Base-by-base conservation (phyloP, 1,139 yeast species). In the Hyphopichia pseudoburtonii region DNA sequence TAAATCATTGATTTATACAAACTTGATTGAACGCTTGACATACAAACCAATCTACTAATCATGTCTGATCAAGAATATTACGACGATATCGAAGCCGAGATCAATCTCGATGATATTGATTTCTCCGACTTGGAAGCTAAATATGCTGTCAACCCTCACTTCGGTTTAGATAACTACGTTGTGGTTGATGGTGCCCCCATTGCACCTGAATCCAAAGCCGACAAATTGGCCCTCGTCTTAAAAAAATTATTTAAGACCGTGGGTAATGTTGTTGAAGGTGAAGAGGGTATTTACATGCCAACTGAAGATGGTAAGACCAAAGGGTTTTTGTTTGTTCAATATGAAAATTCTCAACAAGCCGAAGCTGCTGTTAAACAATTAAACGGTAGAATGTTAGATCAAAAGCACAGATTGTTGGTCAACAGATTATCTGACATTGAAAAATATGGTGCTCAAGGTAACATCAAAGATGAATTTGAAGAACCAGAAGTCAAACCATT, bases 121-220 rank as follows among this genome's bases (percentile, higher is more conserved):
- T 88, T 86, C 68, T 70, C 89, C 43, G 98, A 90, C 61, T 75
- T 90, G 55, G 97, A 90, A 62, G 82, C 77, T 44, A 73, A 86
- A 64, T 89, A 76, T 61, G 67, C 79, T 26, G 82, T 86, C 39
- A 73, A 76, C 40, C 64, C 69, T 32, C 81, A 79, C 45, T 67
- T 76, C 46, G 80, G 83, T 28, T 73, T 87, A 41, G 96, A 88
- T 55, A 79, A 78, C 54, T 90, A 81, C 57, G 80, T 92, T 41
- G 87, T 92, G 21, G 85, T 89, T 36, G 97, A 89, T 60, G 98
- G 98, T 33, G 92, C 96, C 5, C 99, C 99, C 47, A 73, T 88
- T 46, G 95, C 96, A 17, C 96, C 97, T 39, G 95, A 85, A 57
- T 64, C 88, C 39, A 94, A 94, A 66, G 87, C 82, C 31, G 86